phyloP scores from a whole-genome alignment of 2,329 filamentous ascomycete species.

The Verticillium tricorpus region DNA sequence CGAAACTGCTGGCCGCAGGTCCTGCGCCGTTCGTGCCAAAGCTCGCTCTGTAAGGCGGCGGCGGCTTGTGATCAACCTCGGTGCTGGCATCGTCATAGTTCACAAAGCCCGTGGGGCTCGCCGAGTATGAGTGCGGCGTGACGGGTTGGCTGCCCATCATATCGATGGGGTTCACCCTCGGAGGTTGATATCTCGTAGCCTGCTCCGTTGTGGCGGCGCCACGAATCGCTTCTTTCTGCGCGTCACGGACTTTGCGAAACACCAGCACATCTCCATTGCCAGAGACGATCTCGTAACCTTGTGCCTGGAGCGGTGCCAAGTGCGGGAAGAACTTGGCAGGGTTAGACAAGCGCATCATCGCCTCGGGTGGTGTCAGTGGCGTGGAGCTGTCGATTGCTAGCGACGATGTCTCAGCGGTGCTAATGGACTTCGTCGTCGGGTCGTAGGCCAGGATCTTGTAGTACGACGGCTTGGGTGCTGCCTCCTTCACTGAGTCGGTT shows the following conservation, averaged over 20 bases:
- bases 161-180: conserved; percentile 54
- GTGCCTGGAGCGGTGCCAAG: conserved; percentile 50
- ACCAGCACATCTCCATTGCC: conserved; percentile 60
- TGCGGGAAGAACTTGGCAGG: conserved; percentile 63
- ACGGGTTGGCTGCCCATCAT: conserved; percentile 40
- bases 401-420: conserved; percentile 56
- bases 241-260: conserved; percentile 54
- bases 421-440: conserved; percentile 50
- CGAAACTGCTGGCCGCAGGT: conserved; percentile 15
- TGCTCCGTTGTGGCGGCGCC: conserved; percentile 5
- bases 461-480: conserved; percentile 18
- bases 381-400: conserved; percentile 41
- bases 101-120: conserved; percentile 61
- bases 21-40: conserved; percentile 21
- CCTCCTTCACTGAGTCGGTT: neutral
- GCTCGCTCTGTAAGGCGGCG: conserved; percentile 32
- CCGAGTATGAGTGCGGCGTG: conserved; percentile 48
- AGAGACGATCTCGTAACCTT: conserved; percentile 64
- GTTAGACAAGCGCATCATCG: conserved; percentile 55
- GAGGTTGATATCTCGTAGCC: conserved; percentile 10
- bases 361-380: conserved; percentile 53
- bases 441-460: conserved; percentile 69
- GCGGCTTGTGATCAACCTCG: conserved; percentile 22
- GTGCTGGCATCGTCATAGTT: conserved; percentile 40
- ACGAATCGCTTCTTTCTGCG: conserved; percentile 7